These are phyloP conservation scores for Saturnispora saitoi DNA, from an alignment of 805 yeast species.

Conservation along the genomic window DNA sequence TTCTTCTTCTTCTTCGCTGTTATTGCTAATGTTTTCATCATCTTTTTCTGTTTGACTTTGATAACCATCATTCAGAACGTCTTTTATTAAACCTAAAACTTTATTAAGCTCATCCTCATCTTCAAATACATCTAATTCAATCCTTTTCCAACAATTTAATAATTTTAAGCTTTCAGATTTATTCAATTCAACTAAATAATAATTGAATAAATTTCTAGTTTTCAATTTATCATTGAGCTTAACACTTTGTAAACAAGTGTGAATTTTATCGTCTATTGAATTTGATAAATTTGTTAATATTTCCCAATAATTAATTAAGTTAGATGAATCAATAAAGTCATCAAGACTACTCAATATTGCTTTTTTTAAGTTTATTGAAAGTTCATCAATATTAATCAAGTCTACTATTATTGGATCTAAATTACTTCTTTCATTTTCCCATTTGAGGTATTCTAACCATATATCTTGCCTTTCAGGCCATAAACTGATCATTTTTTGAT, in stretches of 20 bases:
- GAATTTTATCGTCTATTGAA: background rate
- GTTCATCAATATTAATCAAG: background rate
- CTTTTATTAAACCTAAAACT: constrained; percentile 8
- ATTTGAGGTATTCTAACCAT: constrained; percentile 57
- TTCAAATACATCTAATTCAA: constrained; percentile 37
- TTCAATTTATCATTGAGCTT: background rate
- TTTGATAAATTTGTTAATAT: background rate
- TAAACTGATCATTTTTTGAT: constrained; percentile 53
- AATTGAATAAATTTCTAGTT: constrained; percentile 48
- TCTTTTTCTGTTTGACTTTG: background rate
- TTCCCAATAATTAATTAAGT: background rate
- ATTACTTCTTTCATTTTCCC: constrained; percentile 1
- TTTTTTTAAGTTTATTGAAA: background rate
- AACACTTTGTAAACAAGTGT: constrained; percentile 1
- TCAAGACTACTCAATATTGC: background rate
- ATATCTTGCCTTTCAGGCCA: constrained; percentile 34
- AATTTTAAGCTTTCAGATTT: background rate
- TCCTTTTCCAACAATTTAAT: constrained; percentile 15
- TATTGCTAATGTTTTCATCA: no score
- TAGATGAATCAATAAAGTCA: background rate
- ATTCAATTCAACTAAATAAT: constrained; percentile 37
- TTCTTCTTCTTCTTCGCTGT: background rate
- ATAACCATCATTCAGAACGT: background rate
- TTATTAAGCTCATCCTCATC: constrained; percentile 29
- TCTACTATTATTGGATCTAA: background rate